These are phyloP conservation scores for Pleoardoris graminearum DNA, from an alignment of 2,329 filamentous ascomycete genomes.

Conservation along the genomic window DNA sequence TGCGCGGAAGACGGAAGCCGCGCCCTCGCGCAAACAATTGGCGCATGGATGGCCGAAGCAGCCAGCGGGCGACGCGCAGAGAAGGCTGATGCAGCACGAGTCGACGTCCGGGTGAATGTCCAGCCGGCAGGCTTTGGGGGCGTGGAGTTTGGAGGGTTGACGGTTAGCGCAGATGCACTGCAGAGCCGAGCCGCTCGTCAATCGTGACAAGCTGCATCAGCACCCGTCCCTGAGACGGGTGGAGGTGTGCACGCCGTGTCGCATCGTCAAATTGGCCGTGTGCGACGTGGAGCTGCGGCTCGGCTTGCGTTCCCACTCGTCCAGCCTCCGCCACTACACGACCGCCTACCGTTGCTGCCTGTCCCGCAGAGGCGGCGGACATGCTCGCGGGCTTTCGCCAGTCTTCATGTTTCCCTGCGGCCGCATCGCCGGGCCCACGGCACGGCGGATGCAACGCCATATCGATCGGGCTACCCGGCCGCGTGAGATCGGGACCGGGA, in stretches of 20 bases:
- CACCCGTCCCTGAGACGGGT: background rate
- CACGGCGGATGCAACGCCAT: slow-evolving; percentile 29
- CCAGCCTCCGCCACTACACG: background rate
- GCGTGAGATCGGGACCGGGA: slow-evolving; percentile 35
- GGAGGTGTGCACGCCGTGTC: background rate
- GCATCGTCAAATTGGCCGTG: background rate
- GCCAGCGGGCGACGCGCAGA: slow-evolving; percentile 21
- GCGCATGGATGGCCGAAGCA: slow-evolving; percentile 27
- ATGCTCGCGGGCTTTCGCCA: background rate
- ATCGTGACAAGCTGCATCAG: background rate
- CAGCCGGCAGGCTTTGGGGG: slow-evolving; percentile 6
- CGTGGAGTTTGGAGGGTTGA: slow-evolving; percentile 4
- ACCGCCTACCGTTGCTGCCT: background rate
- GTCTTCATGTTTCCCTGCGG: slow-evolving; percentile 27
- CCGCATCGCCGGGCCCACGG: slow-evolving; percentile 25
- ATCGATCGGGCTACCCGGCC: slow-evolving; percentile 29
- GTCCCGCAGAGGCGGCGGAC: background rate
- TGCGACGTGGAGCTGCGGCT: background rate
- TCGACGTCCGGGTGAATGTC: background rate
- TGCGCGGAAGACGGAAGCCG: slow-evolving; percentile 25
- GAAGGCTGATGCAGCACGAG: slow-evolving; percentile 5
- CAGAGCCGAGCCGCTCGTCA: background rate
- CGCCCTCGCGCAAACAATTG: slow-evolving; percentile 29
- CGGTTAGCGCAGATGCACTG: background rate
- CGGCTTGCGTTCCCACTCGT: background rate